phyloP scores from a whole-genome alignment of 225 moss, liverwort and hornwort species.

The Polytrichum formosum region DNA sequence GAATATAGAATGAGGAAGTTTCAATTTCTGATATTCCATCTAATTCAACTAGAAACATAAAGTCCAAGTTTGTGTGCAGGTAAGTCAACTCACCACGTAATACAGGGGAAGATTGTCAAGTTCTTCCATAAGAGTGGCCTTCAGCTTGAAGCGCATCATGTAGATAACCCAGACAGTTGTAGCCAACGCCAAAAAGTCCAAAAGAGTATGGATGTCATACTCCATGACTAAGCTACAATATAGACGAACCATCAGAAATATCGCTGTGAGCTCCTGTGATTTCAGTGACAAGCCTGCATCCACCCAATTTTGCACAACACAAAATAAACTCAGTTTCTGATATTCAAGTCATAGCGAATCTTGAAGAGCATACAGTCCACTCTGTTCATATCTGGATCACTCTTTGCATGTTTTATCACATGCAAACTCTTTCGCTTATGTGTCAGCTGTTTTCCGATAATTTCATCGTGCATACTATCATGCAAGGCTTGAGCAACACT shows the following conservation, averaged over 20 bases:
- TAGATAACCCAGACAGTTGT: slow-evolving; percentile 92
- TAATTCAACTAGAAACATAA: too few species aligned
- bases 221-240: slow-evolving; percentile 99
- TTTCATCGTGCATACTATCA: too few species aligned
- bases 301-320: background rate
- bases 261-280: slow-evolving; percentile 94
- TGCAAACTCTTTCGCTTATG: too few species aligned
- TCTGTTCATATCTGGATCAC: too few species aligned
- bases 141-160: slow-evolving; percentile 89
- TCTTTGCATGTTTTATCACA: too few species aligned
- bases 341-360: too few species aligned
- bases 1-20: too few species aligned
- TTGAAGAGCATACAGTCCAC: too few species aligned
- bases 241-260: slow-evolving; percentile 90
- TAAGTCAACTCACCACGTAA: slow-evolving; percentile 60
- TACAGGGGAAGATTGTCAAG: slow-evolving; percentile 84
- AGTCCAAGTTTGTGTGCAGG: background rate
- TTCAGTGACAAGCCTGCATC: slow-evolving; percentile 84
- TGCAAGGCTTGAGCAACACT: too few species aligned
- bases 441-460: too few species aligned
- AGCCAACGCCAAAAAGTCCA: slow-evolving; percentile 70
- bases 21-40: too few species aligned
- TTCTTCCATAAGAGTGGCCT: slow-evolving; percentile 74
- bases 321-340: too few species aligned
- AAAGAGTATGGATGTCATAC: slow-evolving; percentile 82